Base-by-base conservation (phyloP, 495 filamentous ascomycete genomes). In the Penicillium ochrochloron region DNA sequence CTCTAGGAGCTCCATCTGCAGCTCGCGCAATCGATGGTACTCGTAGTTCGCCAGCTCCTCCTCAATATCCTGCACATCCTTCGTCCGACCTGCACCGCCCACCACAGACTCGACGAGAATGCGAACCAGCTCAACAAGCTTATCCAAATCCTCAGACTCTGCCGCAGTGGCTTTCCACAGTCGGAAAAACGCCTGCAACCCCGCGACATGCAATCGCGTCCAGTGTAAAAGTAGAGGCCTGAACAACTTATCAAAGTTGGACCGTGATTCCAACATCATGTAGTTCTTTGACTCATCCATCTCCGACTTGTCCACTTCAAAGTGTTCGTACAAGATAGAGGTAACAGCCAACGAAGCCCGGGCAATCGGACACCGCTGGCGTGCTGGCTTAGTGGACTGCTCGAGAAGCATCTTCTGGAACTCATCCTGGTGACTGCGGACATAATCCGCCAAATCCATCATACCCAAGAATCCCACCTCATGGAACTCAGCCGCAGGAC, bases 401-500 rank as follows among this genome's bases (percentile, higher is more conserved):
- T 99, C 95, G 27, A 97, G 79, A 39, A 99, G 82, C 66, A 94
- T 78, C 76, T 94, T 97, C 69, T 96, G 94, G 67, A 95, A 98
- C 37, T 87, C 87, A 73, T 97, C 93, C 70, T 97, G 92, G 66
- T 96, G 87, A 70, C 91, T 96, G 66, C 89, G 84, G 54, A 96
- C 91, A 74, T 91, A 99, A 75, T 98, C 93, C 8, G 92, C 93
- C 70, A 98, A 72, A 75, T 99, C 95, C 93, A 98, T 97, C 88
- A 99, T 92, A 23, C 96, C 95, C 46, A 99, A 76, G 72, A 94
- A 98, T 2, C 95, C 95, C 19, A 89, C 88, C 27, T 86, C 82
- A 3, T 93, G 88, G 75, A 99, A 98, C 67, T 98, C 95, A 65
- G 81, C 77, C 0, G 88, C 88, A 11, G 95, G 95, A 61, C 84